phyloP scores from a whole-genome alignment of 2,329 filamentous ascomycete genomes.

The Thielaviopsis musarum region DNA sequence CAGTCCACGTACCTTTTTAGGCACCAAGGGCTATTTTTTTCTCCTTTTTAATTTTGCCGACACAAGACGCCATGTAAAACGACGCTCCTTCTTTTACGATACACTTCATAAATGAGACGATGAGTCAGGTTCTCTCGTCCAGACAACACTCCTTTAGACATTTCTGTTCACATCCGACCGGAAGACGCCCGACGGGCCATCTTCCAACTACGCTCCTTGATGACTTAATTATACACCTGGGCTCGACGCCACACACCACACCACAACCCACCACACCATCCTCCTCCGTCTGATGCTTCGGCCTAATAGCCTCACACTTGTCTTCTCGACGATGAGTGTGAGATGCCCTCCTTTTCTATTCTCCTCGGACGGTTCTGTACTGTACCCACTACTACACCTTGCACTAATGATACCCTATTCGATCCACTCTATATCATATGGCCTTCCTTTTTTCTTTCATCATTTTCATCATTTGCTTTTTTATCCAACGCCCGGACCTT shows the following conservation, averaged over 20 bases:
- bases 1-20: too few species aligned
- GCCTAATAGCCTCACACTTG: background rate
- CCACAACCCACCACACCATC: background rate
- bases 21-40: background rate
- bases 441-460: too few species aligned
- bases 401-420: constrained; percentile 9
- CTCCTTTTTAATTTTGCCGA: constrained; percentile 1
- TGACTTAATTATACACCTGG: constrained; percentile 1
- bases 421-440: background rate
- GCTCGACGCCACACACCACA: constrained; percentile 6
- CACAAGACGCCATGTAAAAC: constrained; percentile 11
- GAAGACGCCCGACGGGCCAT: constrained; percentile 1
- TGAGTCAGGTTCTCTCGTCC: background rate
- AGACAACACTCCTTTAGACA: constrained; percentile 4
- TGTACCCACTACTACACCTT: background rate
- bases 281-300: background rate
- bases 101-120: background rate
- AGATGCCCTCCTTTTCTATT: too few species aligned
- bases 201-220: constrained; percentile 7
- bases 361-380: background rate
- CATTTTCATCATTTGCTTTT: too few species aligned
- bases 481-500: constrained; percentile 6
- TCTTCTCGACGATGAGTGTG: background rate
- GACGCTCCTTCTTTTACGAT: constrained; percentile 5
- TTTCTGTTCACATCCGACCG: background rate